Evolutionary conservation across 768 basidiomycete genomes (phyloP).

Genomic region (Pulveroboletus sp.): DNA sequence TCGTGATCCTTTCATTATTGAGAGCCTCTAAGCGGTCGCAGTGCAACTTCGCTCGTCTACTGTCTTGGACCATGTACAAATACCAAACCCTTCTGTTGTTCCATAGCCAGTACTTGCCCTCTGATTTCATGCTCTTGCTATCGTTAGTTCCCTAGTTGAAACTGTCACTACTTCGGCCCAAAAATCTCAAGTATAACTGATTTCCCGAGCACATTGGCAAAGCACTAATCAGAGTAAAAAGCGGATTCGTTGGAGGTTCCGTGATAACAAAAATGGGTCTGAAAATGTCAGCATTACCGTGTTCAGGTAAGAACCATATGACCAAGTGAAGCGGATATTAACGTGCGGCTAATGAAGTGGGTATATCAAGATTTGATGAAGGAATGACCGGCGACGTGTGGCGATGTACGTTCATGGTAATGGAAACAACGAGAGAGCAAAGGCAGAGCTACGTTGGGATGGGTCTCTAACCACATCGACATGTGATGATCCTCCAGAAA

Average conservation of each 20-base stretch:
- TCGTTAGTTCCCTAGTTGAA: constrained; percentile 1
- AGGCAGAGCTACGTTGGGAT: constrained; percentile 11
- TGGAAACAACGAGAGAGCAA: constrained; percentile 17
- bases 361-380: constrained; percentile 36
- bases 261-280: constrained; percentile 23
- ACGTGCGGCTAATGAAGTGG: constrained; percentile 30
- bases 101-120: neutral
- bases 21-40: neutral
- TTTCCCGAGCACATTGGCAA: constrained; percentile 20
- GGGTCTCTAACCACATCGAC: constrained; percentile 58
- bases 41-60: neutral
- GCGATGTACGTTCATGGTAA: constrained; percentile 26
- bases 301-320: constrained; percentile 30
- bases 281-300: constrained; percentile 26
- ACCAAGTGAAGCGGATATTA: constrained; percentile 34
- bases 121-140: neutral
- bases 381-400: constrained; percentile 33
- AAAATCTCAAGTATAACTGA: constrained; percentile 7
- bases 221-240: constrained; percentile 30
- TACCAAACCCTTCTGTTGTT: neutral
- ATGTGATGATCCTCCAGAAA: constrained; percentile 69
- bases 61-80: neutral
- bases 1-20: neutral
- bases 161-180: neutral
- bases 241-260: constrained; percentile 17